These are phyloP conservation scores for Cairneyella variabilis DNA, from an alignment of 495 filamentous ascomycete genomes.

Conservation along the genomic window DNA sequence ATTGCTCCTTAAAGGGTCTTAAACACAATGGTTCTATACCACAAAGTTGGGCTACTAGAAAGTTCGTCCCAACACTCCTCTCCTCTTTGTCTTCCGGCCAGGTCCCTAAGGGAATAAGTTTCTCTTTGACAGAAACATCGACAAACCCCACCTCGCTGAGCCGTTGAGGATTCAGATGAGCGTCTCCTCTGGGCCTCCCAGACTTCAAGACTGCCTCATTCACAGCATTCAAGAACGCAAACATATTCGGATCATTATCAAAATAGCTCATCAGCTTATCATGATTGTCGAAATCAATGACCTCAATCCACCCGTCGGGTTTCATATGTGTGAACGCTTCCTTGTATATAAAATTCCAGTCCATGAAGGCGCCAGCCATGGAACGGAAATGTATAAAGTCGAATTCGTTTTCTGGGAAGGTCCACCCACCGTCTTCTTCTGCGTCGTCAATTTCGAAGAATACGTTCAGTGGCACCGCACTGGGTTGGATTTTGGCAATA, in stretches of 20 bases:
- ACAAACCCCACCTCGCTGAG: constrained; percentile 58
- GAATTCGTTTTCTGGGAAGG: constrained; percentile 50
- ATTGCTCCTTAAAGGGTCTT: constrained; percentile 55
- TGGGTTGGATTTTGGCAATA: constrained; percentile 49
- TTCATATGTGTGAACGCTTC: constrained; percentile 57
- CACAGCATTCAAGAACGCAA: constrained; percentile 31
- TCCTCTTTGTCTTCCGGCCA: constrained; percentile 51
- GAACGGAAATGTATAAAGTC: constrained; percentile 65
- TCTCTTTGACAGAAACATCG: constrained; percentile 49
- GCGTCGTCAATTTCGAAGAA: constrained; percentile 71
- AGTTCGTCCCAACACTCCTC: constrained; percentile 60
- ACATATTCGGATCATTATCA: constrained; percentile 33
- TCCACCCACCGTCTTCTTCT: constrained; percentile 47
- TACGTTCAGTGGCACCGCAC: constrained; percentile 56
- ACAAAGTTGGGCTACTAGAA: constrained; percentile 59
- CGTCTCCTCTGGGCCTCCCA: constrained; percentile 46
- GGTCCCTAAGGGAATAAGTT: constrained; percentile 57
- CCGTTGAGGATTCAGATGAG: constrained; percentile 48
- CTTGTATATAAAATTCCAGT: constrained; percentile 59
- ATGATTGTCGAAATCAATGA: constrained; percentile 50
- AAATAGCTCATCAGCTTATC: constrained; percentile 36
- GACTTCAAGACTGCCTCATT: constrained; percentile 36
- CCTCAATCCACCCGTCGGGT: constrained; percentile 64
- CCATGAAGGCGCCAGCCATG: constrained; percentile 57
- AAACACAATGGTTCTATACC: constrained; percentile 60